Percentiles rank a stretch among this genome's conserved stretches.
Conservation (phyloP, 2,329 filamentous ascomycete species). For the Alternaria consortialis region DNA sequence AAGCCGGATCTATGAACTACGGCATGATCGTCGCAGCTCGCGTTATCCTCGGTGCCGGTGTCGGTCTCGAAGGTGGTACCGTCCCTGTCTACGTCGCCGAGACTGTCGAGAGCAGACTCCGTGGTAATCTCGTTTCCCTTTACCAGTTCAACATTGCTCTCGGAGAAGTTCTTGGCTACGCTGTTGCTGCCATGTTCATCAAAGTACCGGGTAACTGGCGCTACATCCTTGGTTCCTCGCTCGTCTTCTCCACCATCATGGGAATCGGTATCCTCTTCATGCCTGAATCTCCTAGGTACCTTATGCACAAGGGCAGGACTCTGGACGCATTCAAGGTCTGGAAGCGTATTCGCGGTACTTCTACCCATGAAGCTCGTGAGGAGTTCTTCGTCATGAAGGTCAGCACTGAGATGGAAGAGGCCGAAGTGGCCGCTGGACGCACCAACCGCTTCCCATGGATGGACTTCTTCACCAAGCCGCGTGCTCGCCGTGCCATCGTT, state of each 20-base stretch:
- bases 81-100: conserved; percentile 80
- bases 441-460: conserved; percentile 72
- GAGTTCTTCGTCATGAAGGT: conserved; percentile 80
- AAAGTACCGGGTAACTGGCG: conserved; percentile 75
- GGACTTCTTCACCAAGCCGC: conserved; percentile 76
- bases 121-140: conserved; percentile 76
- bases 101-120: conserved; percentile 71
- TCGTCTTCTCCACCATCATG: conserved; percentile 73
- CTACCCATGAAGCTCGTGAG: conserved; percentile 65
- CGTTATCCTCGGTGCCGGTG: conserved; percentile 73
- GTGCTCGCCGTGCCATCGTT: conserved; percentile 64
- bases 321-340: conserved; percentile 73
- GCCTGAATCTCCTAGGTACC: conserved; percentile 72
- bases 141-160: conserved; percentile 82
- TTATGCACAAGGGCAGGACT: conserved; percentile 71
- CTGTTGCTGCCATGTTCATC: conserved; percentile 76
- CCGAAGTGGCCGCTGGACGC: conserved; percentile 60
- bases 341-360: conserved; percentile 74
- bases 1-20: conserved; percentile 73
- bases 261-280: conserved; percentile 73
- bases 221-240: conserved; percentile 76
- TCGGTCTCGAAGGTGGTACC: conserved; percentile 77
- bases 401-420: conserved; percentile 63
- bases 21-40: conserved; percentile 75
- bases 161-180: conserved; percentile 77